These are phyloP conservation scores for Kokia cookei DNA, from an alignment of 441 rosid species.

Conservation along the genomic window DNA sequence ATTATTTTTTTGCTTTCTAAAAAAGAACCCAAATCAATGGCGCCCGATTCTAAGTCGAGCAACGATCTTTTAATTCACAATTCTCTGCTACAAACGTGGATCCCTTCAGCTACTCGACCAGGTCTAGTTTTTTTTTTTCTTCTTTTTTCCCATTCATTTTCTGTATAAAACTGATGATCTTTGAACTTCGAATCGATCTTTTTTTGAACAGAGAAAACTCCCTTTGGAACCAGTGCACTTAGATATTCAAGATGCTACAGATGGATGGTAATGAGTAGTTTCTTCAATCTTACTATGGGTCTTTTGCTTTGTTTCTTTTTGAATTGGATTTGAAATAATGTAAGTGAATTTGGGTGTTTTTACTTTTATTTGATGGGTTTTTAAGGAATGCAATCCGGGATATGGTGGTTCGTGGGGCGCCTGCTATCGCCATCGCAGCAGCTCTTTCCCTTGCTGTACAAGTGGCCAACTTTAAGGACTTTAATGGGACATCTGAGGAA, in stretches of 20 bases:
- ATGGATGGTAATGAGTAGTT: constrained; percentile 61
- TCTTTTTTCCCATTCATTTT: neutral
- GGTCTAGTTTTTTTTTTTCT: constrained; percentile 23
- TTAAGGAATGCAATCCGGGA: constrained; percentile 74
- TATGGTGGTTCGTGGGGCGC: constrained; percentile 98
- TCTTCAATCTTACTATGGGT: neutral
- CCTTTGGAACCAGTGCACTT: constrained; percentile 63
- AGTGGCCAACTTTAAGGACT: constrained; percentile 47
- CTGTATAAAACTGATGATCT: neutral
- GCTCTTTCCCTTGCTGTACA: constrained; percentile 90
- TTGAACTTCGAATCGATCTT: neutral
- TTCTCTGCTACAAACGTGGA: constrained; percentile 70
- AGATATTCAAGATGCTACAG: constrained; percentile 49
- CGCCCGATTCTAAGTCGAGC: constrained; percentile 2
- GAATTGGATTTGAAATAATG: neutral
- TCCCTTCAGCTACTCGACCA: constrained; percentile 85
- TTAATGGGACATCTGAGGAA: constrained; percentile 44
- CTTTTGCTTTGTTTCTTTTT: neutral
- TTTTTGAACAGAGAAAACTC: constrained; percentile 69
- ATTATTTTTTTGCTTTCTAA: neutral
- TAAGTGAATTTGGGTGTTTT: neutral
- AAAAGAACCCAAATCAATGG: constrained; percentile 1
- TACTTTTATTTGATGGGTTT: neutral
- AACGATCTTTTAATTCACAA: constrained; percentile 21
- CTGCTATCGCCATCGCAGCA: constrained; percentile 93